Conservation (phyloP, 768 basidiomycete genomes). For the Chalciporus pseudorubinellus region DNA sequence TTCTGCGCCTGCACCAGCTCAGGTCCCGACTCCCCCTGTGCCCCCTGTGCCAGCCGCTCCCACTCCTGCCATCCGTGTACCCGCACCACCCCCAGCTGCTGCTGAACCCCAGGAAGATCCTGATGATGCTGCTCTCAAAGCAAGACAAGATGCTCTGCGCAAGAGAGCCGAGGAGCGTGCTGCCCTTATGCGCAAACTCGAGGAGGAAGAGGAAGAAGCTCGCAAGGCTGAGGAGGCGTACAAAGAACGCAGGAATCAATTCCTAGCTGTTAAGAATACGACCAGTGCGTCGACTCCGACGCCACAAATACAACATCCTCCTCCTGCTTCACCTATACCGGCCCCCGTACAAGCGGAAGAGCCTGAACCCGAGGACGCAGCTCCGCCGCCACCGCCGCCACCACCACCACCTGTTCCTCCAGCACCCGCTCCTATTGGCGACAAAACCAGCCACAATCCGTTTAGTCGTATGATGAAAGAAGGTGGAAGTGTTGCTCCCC, state of each 20-base stretch:
- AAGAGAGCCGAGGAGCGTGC: conserved; percentile 73
- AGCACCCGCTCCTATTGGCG: conserved; percentile 29
- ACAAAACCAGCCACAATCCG: conserved; percentile 71
- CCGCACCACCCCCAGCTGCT: conserved; percentile 36
- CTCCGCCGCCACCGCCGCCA: conserved; percentile 32
- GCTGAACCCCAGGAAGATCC: conserved; percentile 58
- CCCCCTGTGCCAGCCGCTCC: conserved; percentile 26
- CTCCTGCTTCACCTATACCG: conserved; percentile 33
- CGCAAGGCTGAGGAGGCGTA: conserved; percentile 45
- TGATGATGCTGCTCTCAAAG: conserved; percentile 70
- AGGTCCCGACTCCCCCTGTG: conserved; percentile 18
- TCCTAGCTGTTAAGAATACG: conserved; percentile 38
- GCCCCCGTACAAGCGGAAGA: conserved; percentile 12
- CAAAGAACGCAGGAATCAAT: conserved; percentile 31
- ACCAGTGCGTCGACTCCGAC: conserved; percentile 38
- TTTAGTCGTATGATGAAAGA: conserved; percentile 69
- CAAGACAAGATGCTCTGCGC: conserved; percentile 66
- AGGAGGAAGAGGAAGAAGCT: conserved; percentile 62
- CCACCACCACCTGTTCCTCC: conserved; percentile 34
- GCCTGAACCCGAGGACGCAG: conserved; percentile 15
- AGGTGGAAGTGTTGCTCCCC: conserved; percentile 35
- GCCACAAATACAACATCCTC: conserved; percentile 35
- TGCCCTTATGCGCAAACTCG: conserved; percentile 66
- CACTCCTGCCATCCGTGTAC: conserved; percentile 22
- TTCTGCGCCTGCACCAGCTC: conserved; percentile 23